Evolutionary conservation across 2,329 filamentous ascomycete species (phyloP), one percentile per base, ranked within the genome.

Genomic region (Penicillium decumbens): DNA sequence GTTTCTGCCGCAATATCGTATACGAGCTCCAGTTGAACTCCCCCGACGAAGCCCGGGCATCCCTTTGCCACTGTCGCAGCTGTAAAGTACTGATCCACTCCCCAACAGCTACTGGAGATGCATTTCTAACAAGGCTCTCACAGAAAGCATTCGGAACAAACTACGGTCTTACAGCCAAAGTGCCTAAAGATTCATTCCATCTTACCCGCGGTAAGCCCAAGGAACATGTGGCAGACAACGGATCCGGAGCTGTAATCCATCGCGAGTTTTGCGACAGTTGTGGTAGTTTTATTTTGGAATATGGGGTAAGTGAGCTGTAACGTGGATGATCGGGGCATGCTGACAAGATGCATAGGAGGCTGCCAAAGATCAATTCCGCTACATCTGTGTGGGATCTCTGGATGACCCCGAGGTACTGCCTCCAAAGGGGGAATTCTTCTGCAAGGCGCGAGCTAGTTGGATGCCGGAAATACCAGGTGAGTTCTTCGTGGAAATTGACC

Each of bases 391-490:
- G 35, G 77, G 78, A 1, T 76, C 76, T 0, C 62, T 81, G 3
- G 77, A 80, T 48, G 68, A 77, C 18, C 74, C 73, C 0, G 74
- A 76, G 12, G 68, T 64, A 43, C 60, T 80, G 8, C 74, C 76
- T 5, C 77, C 77, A 0, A 80, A 79, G 56, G 78, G 77, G 0
- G 77, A 80, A 54, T 80, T 80, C 65, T 81, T 79, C 55, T 79
- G 76, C 60, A 77, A 70, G 45, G 60, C 68, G 33, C 65, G 75
- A 49, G 66, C 71, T 4, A 62, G 56, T 1, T 81, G 78, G 78
- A 79, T 79, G 75, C 76, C 75, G 2, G 72, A 76, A 57, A 66
- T 78, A 42, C 68, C 68, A 33, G 66, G 75, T 75, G 57, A 55
- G 72, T 60, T 35, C 24, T 25, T 8, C 15, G 18, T 15, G 33